Evolutionary conservation across 306 rosid genomes (phyloP).

Genomic region (Vigna nakashimae): DNA sequence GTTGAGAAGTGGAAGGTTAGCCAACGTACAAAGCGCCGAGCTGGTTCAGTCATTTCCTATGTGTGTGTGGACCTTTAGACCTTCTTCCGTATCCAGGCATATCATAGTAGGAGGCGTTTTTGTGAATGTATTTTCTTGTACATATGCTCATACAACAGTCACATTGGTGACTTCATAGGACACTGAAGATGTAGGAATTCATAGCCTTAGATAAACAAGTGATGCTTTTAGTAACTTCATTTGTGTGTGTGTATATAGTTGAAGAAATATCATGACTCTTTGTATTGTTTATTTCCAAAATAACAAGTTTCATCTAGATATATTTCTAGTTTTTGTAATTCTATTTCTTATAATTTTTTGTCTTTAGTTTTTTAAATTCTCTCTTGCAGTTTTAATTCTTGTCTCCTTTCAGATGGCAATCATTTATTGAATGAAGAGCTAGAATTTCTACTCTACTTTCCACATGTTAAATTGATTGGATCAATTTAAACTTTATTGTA

Average conservation of each 20-base stretch:
- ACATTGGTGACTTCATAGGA: slow-evolving; percentile 21
- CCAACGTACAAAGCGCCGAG: slow-evolving; percentile 83
- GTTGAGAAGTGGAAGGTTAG: slow-evolving; percentile 99
- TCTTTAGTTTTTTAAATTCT: too few relatives aligned
- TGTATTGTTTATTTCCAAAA: slow-evolving; percentile 9
- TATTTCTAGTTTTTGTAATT: background rate
- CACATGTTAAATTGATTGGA: too few relatives aligned
- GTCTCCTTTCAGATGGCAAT: too few relatives aligned
- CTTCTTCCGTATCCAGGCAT: slow-evolving; percentile 14
- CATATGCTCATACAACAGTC: slow-evolving; percentile 20
- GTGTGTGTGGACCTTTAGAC: slow-evolving; percentile 78
- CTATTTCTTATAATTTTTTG: too few relatives aligned
- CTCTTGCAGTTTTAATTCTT: too few relatives aligned
- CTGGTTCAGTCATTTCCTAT: slow-evolving; percentile 80
- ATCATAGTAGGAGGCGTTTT: slow-evolving; percentile 30
- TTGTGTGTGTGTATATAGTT: slow-evolving; percentile 10
- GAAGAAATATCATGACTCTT: slow-evolving; percentile 4
- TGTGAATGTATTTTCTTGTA: slow-evolving; percentile 30
- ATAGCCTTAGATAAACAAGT: slow-evolving; percentile 34
- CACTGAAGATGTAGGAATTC: slow-evolving; percentile 24
- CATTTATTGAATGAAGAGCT: too few relatives aligned
- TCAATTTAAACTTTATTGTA: too few relatives aligned
- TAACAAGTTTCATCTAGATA: background rate
- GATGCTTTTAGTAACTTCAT: slow-evolving; percentile 25
- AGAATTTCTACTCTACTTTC: too few relatives aligned